Base-by-base conservation (phyloP, 306 rosid species). In the Glycine latifolia region DNA sequence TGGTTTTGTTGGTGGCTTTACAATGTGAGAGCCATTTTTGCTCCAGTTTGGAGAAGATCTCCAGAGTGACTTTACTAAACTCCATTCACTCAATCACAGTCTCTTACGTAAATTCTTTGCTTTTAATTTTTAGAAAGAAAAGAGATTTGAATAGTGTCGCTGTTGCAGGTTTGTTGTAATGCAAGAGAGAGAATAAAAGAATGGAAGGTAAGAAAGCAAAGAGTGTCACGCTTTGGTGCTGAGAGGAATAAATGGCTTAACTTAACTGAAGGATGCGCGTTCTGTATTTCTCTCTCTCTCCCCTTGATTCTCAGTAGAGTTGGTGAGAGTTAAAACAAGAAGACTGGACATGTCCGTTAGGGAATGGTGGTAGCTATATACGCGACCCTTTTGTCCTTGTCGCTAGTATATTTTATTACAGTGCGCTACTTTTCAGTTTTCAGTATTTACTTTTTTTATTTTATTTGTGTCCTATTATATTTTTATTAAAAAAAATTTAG, bases 21-120 rank as follows among this genome's bases (percentile, higher is more conserved):
- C 88, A 88, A 86, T 92, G 97, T 8, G 99, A 93, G 69, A 96
- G 98, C 98, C 99, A 96, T 87, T 93, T 90, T 53, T 93, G 98
- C 82, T 96, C 99, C 3, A 96, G 91, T 76, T 92, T 92, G 70
- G 97, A 85, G 86, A 96, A 96, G 91, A 96, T 96, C 88, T 96
- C 98, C 4, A 93, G 65, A 3, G 98, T 93, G 0, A 89, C 88
- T 79, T 91, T 81, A 75, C 94, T 93, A 47, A 93, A 87, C 84
- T 96, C 99, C 99, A 94, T 93, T 78, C 12, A 20, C 17, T 26
- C 31, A 26, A 26, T 3, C 58, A 13, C 71, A 26, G 31, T 13
- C 8, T 63, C 10, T 47, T 43, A 0, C 12, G 3, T 13, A 6
- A 9, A 47, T 70, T 68, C 4, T 35, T 54, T 2, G 44, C 14